Base-by-base conservation (phyloP, 1,284 basidiomycete species). In the Paramarasmius palmivorus region DNA sequence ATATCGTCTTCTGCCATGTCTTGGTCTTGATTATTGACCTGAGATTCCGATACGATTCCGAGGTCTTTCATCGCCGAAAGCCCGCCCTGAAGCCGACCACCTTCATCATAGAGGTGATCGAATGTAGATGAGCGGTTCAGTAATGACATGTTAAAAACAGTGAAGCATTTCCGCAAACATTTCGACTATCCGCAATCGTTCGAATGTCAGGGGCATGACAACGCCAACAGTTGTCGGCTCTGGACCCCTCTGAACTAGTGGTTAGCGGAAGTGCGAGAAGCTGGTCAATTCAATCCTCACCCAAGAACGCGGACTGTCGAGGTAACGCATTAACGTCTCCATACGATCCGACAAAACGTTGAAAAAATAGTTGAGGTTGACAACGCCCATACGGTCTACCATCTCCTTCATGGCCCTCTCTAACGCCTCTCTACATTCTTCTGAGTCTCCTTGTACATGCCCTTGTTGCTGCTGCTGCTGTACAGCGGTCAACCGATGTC, bases 101-200 rank as follows among this genome's bases (percentile, higher is more conserved):
- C 82, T 0, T 76, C 70, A 61, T 92, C 87, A 65, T 96, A 96
- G n/a, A 87, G 74, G 26, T 85, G 78, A 39, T 86, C 81, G 56
- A 79, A 84, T 49, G 88, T 85, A 0, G 81, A 65, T 0, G 79
- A 69, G 3, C 97, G 91, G 66, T 99, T 99, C 35, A 99, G 77
- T 14, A 98, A 82, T 1, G 91, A 88, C 96, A 99, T 98, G 67
- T 98, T 99, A 14, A 96, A n/a, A 99, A 69, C 94, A 97, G 67
- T 99, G 97, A 14, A 99, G 74, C 14, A 99, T 82, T 69, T 99
- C 97, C 17, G 96, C 97, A 63, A 97, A 96, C 7, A 99, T 81
- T 71, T 99, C 97, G 67, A 94, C 92, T 65, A 99, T 93, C n/a
- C 96, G 86, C 71, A 95, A 98, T 4, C 97, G 86, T 68, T 98